phyloP scores from a whole-genome alignment of 352 stramenopile species.

The Phytophthora vignae region DNA sequence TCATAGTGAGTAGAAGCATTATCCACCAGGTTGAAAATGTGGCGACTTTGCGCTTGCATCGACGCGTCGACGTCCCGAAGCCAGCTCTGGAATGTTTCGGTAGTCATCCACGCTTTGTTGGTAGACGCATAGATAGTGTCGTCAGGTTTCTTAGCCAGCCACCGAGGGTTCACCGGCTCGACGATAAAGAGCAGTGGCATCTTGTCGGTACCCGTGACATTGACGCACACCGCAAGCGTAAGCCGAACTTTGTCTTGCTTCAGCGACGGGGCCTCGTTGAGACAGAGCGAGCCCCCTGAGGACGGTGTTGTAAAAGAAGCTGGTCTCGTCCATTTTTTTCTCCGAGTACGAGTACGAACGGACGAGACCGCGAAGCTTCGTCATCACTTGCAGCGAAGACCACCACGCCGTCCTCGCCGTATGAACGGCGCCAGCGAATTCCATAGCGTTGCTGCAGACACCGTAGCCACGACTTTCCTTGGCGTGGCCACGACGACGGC shows the following conservation, averaged over 20 bases:
- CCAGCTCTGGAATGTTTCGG: not conserved
- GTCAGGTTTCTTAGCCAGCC: not conserved
- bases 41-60: too few species aligned
- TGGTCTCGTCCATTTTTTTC: conserved; percentile 2
- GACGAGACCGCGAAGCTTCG: not conserved
- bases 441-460: too few species aligned
- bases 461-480: too few species aligned
- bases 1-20: too few species aligned
- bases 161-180: not conserved
- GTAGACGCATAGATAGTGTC: not conserved
- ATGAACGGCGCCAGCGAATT: too few species aligned
- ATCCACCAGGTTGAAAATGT: too few species aligned
- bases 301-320: conserved; percentile 7
- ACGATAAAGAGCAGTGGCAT: not conserved
- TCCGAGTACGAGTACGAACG: conserved; percentile 6
- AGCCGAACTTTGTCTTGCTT: conserved; percentile 7
- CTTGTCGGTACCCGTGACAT: conserved; percentile 2
- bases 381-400: too few species aligned
- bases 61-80: not conserved
- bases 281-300: not conserved
- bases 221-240: not conserved
- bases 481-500: too few species aligned
- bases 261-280: not conserved
- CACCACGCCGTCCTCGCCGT: too few species aligned
- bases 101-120: conserved; percentile 1